phyloP scores from a whole-genome alignment of 2,329 filamentous ascomycete species.

The Helicocarpus griseus region DNA sequence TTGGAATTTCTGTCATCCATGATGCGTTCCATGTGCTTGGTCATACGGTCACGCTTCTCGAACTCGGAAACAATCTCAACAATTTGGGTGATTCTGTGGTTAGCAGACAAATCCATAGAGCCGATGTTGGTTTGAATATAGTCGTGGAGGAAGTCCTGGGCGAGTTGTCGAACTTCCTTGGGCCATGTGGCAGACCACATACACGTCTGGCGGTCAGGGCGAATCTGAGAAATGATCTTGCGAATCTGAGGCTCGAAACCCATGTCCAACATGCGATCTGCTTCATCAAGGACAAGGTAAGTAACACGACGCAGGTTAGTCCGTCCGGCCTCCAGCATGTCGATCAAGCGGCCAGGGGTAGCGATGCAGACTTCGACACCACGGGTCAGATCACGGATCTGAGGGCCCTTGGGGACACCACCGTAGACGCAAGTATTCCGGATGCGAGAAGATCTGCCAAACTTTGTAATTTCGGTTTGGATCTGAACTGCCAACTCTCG shows the following conservation, averaged over 20 bases:
- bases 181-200: conserved; percentile 99
- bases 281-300: conserved; percentile 96
- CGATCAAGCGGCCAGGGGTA: conserved; percentile 92
- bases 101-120: conserved; percentile 90
- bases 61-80: conserved; percentile 94
- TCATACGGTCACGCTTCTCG: conserved; percentile 96
- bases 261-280: conserved; percentile 99
- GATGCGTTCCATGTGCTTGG: conserved; percentile 93
- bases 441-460: conserved; percentile 94
- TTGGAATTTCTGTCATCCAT: conserved; percentile 97
- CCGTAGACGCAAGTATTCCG: conserved; percentile 98
- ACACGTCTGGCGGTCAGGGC: conserved; percentile 95
- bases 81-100: conserved; percentile 95
- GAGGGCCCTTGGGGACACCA: conserved; percentile 94
- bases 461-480: conserved; percentile 97
- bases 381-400: conserved; percentile 87
- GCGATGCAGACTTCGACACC: conserved; percentile 99
- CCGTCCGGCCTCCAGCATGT: conserved; percentile 96
- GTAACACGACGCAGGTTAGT: conserved; percentile 97
- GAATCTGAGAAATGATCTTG: conserved; percentile 96
- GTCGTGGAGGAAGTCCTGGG: conserved; percentile 80
- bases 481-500: conserved; percentile 98
- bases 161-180: conserved; percentile 91
- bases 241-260: conserved; percentile 99
- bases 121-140: conserved; percentile 99